Evolutionary conservation across 768 basidiomycete species (phyloP).

Genomic region (Russula griseocarnosa): DNA sequence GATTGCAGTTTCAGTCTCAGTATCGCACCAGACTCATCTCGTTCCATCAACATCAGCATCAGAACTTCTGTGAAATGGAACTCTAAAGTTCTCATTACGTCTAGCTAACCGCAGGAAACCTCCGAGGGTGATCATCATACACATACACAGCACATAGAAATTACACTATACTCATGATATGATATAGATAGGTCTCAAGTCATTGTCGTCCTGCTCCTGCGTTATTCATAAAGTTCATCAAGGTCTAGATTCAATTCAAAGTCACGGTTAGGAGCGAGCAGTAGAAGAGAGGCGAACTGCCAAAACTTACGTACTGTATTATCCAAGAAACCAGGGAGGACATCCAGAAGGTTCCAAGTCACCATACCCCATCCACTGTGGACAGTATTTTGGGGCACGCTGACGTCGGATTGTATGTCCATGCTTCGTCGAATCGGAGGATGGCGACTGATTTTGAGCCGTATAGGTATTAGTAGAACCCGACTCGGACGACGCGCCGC

Average conservation of each 20-base stretch:
- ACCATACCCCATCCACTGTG: conserved; percentile 12
- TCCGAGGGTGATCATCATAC: background rate
- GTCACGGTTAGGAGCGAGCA: background rate
- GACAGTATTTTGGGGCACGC: conserved; percentile 1
- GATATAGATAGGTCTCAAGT: background rate
- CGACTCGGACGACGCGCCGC: background rate
- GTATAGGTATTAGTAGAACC: background rate
- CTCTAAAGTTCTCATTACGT: background rate
- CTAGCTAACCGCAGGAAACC: background rate
- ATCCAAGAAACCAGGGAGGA: conserved; percentile 17
- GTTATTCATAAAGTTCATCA: background rate
- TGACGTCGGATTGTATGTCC: background rate
- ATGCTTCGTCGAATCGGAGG: background rate
- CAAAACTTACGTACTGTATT: background rate
- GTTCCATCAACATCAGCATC: background rate
- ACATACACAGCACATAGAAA: background rate
- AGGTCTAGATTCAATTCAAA: conserved; percentile 1
- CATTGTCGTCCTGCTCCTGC: background rate
- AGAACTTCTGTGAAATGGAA: background rate
- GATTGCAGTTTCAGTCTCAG: background rate
- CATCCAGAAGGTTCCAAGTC: conserved; percentile 19
- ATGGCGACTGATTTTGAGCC: background rate
- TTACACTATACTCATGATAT: background rate
- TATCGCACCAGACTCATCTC: background rate
- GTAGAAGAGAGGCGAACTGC: background rate